These are phyloP conservation scores for Mycosphaerelloides madeirae DNA, from an alignment of 2,329 filamentous ascomycete species.

Conservation along the genomic window DNA sequence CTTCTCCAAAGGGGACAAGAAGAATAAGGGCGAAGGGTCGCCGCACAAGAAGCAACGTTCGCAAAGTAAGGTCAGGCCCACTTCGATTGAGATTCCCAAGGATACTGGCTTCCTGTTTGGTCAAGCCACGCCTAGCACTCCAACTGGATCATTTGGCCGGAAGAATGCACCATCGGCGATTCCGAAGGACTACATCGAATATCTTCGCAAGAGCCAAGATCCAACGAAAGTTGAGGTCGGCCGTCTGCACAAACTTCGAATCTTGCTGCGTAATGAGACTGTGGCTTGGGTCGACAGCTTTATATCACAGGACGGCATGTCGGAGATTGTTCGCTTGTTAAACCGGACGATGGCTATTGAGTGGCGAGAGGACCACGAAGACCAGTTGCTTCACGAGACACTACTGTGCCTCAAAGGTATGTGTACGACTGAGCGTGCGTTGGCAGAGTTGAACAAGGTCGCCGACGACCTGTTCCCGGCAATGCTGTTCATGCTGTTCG, in stretches of 20 bases:
- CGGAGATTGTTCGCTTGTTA: conserved; percentile 78
- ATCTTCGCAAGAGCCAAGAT: conserved; percentile 74
- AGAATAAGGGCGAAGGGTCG: conserved; percentile 40
- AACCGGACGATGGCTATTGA: conserved; percentile 93
- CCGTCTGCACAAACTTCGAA: conserved; percentile 84
- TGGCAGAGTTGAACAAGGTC: conserved; percentile 75
- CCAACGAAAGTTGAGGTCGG: conserved; percentile 87
- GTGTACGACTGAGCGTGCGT: conserved; percentile 81
- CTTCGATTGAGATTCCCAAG: conserved; percentile 60
- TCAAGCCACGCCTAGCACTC: conserved; percentile 18
- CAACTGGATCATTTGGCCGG: conserved; percentile 26
- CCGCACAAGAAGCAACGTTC: conserved; percentile 63
- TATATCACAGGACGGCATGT: conserved; percentile 84
- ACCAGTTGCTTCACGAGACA: conserved; percentile 84
- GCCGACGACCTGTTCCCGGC: conserved; percentile 79
- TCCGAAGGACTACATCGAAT: conserved; percentile 79
- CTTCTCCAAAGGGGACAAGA: conserved; percentile 61
- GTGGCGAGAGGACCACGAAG: conserved; percentile 97
- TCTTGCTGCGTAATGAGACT: conserved; percentile 88
- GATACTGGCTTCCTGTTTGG: conserved; percentile 14
- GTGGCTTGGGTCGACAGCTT: conserved; percentile 94
- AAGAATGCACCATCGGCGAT: conserved; percentile 48
- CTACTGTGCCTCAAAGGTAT: conserved; percentile 90
- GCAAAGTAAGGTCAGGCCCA: conserved; percentile 54
- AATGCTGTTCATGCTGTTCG: conserved; percentile 82